Conservation (phyloP, 305 asterid genomes). For the Andrographis paniculata region DNA sequence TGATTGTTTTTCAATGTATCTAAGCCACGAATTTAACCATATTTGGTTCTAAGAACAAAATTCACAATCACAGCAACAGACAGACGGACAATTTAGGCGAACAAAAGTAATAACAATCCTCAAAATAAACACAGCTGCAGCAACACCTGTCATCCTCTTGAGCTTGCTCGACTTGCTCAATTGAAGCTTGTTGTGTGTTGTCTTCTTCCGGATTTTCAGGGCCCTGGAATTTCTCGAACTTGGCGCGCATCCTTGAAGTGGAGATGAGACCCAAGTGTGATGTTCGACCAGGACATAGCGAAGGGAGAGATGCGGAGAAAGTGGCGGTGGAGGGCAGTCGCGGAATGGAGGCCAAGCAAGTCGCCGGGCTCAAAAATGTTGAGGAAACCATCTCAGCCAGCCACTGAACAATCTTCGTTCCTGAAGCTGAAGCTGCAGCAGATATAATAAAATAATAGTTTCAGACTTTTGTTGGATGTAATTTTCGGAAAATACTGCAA, state of each 20-base stretch:
- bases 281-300: conserved; percentile 11
- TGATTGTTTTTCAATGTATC: no score
- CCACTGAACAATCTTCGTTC: no score
- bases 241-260: conserved; percentile 37
- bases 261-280: conserved; percentile 20
- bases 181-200: conserved; percentile 14
- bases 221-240: conserved; percentile 67
- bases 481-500: no score
- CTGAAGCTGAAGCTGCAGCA: no score
- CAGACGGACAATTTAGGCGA: no score
- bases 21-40: no score
- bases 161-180: conserved; percentile 23
- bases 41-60: no score
- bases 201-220: conserved; percentile 33
- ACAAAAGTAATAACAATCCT: no score
- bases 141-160: conserved; percentile 80
- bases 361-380: conserved; percentile 26
- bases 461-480: no score
- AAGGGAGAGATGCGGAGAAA: conserved; percentile 19
- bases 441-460: no score
- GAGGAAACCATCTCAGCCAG: conserved; percentile 45
- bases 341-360: conserved; percentile 27
- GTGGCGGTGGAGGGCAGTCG: conserved; percentile 26
- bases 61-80: no score
- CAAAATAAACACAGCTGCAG: neutral